Percentiles rank a stretch among this genome's conserved stretches.
phyloP scores from a whole-genome alignment of 495 filamentous ascomycete species.

The Penicillium daleae region DNA sequence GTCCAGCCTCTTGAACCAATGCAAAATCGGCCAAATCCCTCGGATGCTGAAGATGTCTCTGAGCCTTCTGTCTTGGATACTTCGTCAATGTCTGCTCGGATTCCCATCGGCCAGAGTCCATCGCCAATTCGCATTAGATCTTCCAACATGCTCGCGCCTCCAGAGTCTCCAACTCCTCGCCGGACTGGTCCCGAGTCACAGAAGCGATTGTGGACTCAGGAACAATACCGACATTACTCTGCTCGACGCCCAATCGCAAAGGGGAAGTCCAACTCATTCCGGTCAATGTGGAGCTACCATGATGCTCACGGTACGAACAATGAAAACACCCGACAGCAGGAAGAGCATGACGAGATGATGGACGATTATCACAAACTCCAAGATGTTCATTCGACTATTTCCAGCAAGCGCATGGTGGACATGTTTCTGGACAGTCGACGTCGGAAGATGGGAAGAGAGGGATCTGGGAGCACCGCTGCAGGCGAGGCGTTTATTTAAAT shows the following conservation, averaged over 20 bases:
- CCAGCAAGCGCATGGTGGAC: slow-evolving; percentile 63
- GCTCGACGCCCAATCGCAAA: slow-evolving; percentile 37
- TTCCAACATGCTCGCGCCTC: slow-evolving; percentile 25
- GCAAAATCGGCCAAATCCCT: background rate
- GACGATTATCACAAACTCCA: slow-evolving; percentile 28
- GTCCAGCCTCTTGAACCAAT: background rate
- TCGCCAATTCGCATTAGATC: slow-evolving; percentile 36
- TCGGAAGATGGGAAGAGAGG: slow-evolving; percentile 39
- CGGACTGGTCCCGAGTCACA: slow-evolving; percentile 18
- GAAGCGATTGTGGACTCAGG: slow-evolving; percentile 37
- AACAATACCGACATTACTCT: slow-evolving; percentile 37
- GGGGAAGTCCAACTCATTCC: slow-evolving; percentile 31
- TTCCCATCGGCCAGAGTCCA: background rate
- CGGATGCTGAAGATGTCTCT: background rate
- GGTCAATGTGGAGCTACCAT: slow-evolving; percentile 33
- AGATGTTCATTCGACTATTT: slow-evolving; percentile 38
- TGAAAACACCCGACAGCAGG: slow-evolving; percentile 36
- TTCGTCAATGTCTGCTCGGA: background rate
- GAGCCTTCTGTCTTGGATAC: background rate
- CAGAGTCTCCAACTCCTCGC: slow-evolving; percentile 42
- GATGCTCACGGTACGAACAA: slow-evolving; percentile 34
- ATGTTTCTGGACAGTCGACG: slow-evolving; percentile 60
- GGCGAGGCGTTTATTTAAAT: slow-evolving; percentile 37
- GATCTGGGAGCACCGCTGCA: slow-evolving; percentile 22
- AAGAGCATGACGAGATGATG: slow-evolving; percentile 27